These are phyloP conservation scores for Kazachstania sp. DNA, from an alignment of 1,139 yeast species.

Conservation along the genomic window DNA sequence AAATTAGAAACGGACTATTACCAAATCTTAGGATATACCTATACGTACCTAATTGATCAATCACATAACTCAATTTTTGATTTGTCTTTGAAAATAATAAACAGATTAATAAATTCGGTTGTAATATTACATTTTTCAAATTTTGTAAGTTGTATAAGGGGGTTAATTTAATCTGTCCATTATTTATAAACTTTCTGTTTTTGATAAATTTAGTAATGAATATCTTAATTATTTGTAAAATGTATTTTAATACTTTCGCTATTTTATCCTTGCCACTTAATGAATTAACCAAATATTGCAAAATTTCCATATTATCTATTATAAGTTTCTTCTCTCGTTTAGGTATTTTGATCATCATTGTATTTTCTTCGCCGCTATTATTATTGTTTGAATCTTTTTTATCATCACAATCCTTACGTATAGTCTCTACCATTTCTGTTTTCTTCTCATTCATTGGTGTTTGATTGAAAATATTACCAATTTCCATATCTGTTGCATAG, in stretches of 20 bases:
- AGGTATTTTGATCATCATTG: slow-evolving; percentile 4
- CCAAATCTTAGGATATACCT: slow-evolving; percentile 68
- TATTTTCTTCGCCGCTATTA: slow-evolving; percentile 2
- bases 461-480: not conserved
- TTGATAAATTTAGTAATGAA: slow-evolving; percentile 37
- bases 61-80: slow-evolving; percentile 38
- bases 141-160: slow-evolving; percentile 17
- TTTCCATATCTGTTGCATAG: not conserved
- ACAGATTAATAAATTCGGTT: slow-evolving; percentile 18
- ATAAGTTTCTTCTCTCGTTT: not conserved
- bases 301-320: slow-evolving; percentile 24
- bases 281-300: slow-evolving; percentile 43
- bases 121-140: slow-evolving; percentile 8
- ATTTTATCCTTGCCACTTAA: slow-evolving; percentile 63
- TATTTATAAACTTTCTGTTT: slow-evolving; percentile 18
- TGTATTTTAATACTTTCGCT: slow-evolving; percentile 56
- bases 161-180: not conserved
- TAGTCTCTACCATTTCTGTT: not conserved
- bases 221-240: slow-evolving; percentile 44
- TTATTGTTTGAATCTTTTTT: not conserved
- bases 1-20: slow-evolving; percentile 54
- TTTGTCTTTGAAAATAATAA: slow-evolving; percentile 13
- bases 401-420: no score
- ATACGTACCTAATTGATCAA: slow-evolving; percentile 47
- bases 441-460: not conserved